These are phyloP conservation scores for Citrus cavaleriei DNA, from an alignment of 345 rosid genomes.

Conservation along the genomic window DNA sequence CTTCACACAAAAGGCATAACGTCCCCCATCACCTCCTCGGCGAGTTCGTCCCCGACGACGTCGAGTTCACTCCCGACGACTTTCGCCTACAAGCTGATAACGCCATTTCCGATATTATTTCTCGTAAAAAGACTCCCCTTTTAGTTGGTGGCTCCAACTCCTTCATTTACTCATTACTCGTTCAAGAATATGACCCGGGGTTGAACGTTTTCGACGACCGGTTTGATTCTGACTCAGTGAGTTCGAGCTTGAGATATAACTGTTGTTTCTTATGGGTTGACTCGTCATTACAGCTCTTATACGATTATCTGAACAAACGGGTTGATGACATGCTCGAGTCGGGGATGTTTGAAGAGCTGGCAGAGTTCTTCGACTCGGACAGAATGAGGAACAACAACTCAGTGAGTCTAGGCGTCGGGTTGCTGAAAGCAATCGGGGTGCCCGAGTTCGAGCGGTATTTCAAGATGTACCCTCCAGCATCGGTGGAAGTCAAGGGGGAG, in stretches of 20 bases:
- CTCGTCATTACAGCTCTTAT: slow-evolving; percentile 55
- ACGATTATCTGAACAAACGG: slow-evolving; percentile 54
- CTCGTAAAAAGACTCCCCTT: slow-evolving; percentile 50
- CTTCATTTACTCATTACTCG: slow-evolving; percentile 64
- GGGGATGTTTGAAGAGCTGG: slow-evolving; percentile 84
- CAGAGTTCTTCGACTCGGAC: slow-evolving; percentile 37
- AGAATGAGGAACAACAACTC: slow-evolving; percentile 14
- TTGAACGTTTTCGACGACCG: slow-evolving; percentile 40
- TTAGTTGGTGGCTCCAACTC: slow-evolving; percentile 95
- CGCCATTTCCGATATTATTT: slow-evolving; percentile 35
- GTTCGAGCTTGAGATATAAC: slow-evolving; percentile 52
- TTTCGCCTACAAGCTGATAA: slow-evolving; percentile 53
- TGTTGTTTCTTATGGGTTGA: slow-evolving; percentile 90
- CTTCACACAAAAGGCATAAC: slow-evolving; percentile 49
- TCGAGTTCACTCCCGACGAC: slow-evolving; percentile 47
- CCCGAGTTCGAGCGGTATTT: slow-evolving; percentile 78
- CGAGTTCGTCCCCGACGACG: slow-evolving; percentile 30
- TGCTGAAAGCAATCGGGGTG: slow-evolving; percentile 84
- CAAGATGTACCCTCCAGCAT: slow-evolving; percentile 29
- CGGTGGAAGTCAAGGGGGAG: slow-evolving; percentile 9
- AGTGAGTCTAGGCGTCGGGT: slow-evolving; percentile 32
- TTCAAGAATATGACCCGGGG: slow-evolving; percentile 48
- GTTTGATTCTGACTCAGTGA: slow-evolving; percentile 21
- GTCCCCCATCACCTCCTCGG: slow-evolving; percentile 85
- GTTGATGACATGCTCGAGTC: slow-evolving; percentile 91